Conservation (phyloP, 1,139 yeast genomes). For the Nakaseomyces sp. region DNA sequence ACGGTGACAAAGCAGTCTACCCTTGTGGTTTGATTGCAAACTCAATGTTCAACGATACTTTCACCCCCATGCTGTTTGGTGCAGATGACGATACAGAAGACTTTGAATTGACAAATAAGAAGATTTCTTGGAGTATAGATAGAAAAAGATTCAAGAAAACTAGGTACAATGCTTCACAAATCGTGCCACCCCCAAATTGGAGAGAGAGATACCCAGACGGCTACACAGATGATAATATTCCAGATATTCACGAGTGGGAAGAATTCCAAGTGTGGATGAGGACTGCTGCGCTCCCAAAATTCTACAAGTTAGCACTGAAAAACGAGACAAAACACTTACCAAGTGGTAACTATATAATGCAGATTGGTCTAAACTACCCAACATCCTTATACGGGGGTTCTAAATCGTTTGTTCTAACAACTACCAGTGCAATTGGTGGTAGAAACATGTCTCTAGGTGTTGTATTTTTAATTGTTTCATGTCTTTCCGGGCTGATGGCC, state of each 20-base stretch:
- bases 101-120: constrained; percentile 55
- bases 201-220: constrained; percentile 75
- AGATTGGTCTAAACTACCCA: constrained; percentile 81
- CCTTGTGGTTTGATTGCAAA: constrained; percentile 97
- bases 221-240: constrained; percentile 73
- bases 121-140: constrained; percentile 85
- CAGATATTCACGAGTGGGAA: constrained; percentile 68
- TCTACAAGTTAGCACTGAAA: constrained; percentile 72
- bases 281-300: constrained; percentile 80
- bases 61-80: constrained; percentile 31
- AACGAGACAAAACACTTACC: constrained; percentile 58
- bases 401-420: constrained; percentile 69
- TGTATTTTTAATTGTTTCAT: constrained; percentile 90
- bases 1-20: constrained; percentile 54
- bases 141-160: constrained; percentile 73
- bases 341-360: constrained; percentile 62
- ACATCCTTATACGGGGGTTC: constrained; percentile 75
- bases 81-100: constrained; percentile 40
- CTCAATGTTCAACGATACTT: constrained; percentile 84
- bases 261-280: constrained; percentile 98
- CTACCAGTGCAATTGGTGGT: constrained; percentile 86
- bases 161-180: constrained; percentile 54
- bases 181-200: constrained; percentile 98
- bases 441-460: constrained; percentile 81
- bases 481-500: constrained; percentile 47